A percentile compares a stretch with the other conserved stretches of the same genome.
phyloP scores from a whole-genome alignment of 1,139 yeast genomes.

The Debaryomyces fabryi region DNA sequence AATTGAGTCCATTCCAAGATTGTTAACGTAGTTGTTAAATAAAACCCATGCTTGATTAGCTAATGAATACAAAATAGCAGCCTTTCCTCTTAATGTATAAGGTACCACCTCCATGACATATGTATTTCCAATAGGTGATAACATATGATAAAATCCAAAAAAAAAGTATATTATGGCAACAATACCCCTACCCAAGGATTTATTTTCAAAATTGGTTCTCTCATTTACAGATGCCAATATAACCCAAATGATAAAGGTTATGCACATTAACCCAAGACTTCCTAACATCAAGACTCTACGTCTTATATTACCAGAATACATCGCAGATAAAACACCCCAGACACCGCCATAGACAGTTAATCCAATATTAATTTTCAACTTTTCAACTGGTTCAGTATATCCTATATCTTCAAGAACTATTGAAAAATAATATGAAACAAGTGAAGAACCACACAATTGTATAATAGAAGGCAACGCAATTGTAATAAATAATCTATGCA shows the following conservation, averaged over 20 bases:
- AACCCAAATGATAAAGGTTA: slow-evolving; percentile 36
- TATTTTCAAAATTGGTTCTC: slow-evolving; percentile 23
- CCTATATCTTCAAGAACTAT: slow-evolving; percentile 19
- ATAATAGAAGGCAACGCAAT: slow-evolving; percentile 13
- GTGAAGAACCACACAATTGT: slow-evolving; percentile 17
- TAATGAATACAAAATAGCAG: slow-evolving; percentile 15
- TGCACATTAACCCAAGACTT: slow-evolving; percentile 22
- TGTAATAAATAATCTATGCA: slow-evolving; percentile 12
- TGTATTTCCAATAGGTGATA: slow-evolving; percentile 24
- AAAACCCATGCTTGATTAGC: not conserved
- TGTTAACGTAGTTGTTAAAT: slow-evolving; percentile 15
- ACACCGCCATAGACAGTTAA: slow-evolving; percentile 13
- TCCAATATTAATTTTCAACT: slow-evolving; percentile 14
- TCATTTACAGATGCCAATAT: slow-evolving; percentile 30
- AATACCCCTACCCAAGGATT: slow-evolving; percentile 30
- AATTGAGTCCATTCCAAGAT: slow-evolving; percentile 17
- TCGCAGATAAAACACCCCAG: slow-evolving; percentile 24
- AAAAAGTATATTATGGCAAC: slow-evolving; percentile 39
- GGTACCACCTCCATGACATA: slow-evolving; percentile 39
- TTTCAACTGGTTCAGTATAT: slow-evolving; percentile 12
- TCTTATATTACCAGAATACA: slow-evolving; percentile 7
- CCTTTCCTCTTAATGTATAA: slow-evolving; percentile 18
- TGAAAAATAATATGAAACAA: slow-evolving; percentile 19
- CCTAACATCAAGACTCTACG: slow-evolving; percentile 14
- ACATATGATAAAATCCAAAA: slow-evolving; percentile 32